Percentiles rank a stretch among this genome's conserved stretches.
These are phyloP conservation scores for Aristolochia contorta DNA, from an alignment of 164 flowering plant genomes.

Conservation along the genomic window DNA sequence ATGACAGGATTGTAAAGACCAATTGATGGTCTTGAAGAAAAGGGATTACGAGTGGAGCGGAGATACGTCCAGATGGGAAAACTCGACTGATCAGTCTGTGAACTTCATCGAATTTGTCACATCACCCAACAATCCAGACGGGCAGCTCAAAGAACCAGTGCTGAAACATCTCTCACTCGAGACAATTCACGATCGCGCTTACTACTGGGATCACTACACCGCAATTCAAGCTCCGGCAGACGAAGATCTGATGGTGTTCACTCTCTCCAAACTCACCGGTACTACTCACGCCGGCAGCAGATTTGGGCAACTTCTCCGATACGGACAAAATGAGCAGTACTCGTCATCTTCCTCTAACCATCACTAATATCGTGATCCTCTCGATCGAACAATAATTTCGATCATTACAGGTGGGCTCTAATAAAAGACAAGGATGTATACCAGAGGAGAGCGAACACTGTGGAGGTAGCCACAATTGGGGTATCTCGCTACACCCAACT, in stretches of 20 bases:
- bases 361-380: too few relatives aligned
- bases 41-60: conserved; percentile 31
- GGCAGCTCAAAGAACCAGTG: conserved; percentile 26
- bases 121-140: conserved; percentile 81
- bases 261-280: conserved; percentile 78
- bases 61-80: conserved; percentile 33
- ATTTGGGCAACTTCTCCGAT: conserved; percentile 41
- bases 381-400: too few relatives aligned
- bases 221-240: conserved; percentile 53
- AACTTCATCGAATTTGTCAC: conserved; percentile 58
- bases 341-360: too few relatives aligned
- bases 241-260: conserved; percentile 57
- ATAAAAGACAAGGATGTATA: conserved; percentile 48
- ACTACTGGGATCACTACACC: conserved; percentile 74
- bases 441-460: conserved; percentile 23
- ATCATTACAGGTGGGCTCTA: conserved; percentile 63
- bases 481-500: conserved; percentile 52
- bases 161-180: conserved; percentile 25
- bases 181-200: conserved; percentile 50
- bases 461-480: conserved; percentile 24
- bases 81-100: conserved; percentile 11
- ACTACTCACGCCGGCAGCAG: conserved; percentile 71
- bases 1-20: conserved; percentile 26
- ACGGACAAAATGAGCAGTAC: too few relatives aligned
- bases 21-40: conserved; percentile 30